Base-by-base conservation (phyloP, 768 basidiomycete genomes). In the Lyophyllum semitale region DNA sequence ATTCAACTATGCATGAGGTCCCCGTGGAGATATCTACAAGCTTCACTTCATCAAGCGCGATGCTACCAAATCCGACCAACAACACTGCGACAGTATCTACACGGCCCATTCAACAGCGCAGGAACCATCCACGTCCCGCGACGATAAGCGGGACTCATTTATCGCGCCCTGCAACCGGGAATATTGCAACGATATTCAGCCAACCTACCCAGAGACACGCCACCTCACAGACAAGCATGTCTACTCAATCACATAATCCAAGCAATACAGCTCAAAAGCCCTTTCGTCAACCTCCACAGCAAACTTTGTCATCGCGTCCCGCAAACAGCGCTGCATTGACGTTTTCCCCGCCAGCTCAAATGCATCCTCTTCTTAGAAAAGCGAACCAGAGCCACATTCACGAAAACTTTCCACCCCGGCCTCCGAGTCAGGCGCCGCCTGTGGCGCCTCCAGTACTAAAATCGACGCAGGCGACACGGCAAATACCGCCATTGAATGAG, bases 361-460 rank as follows among this genome's bases (percentile, higher is more conserved):
- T 59, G 20, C 54, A 56, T 23, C 52, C 54, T 20, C 43, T 56
- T 22, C 48, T 54, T 8, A 42, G 26, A 2, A 23, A 27, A 26
- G 20, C 22, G 12, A 29, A 40, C 46, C 23, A 35, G 13, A 35
- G 17, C 2, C 5, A 7, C 40, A 38, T 40, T 25, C 37, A 45
- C 26, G 42, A 53, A 20, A 44, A 59, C 29, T 13, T 22, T 13
- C 38, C 44, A 55, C 26, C 25, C 38, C 18, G 18, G 25, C 49
- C 30, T 40, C 44, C 50, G n/a, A n/a, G n/a, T n/a, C n/a, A n/a
- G 42, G 27, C 42, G 35, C 44, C 32, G 13, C 40, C 49, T 56
- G 53, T 55, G 46, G 51, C 47, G 54, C 48, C 56, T 41, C 41
- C 63, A 7, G 12, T 38, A 33, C 46, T 42, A 26, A 50, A 53